Evolutionary conservation across 352 stramenopile species (phyloP).

Genomic region (Phytophthora quininea): DNA sequence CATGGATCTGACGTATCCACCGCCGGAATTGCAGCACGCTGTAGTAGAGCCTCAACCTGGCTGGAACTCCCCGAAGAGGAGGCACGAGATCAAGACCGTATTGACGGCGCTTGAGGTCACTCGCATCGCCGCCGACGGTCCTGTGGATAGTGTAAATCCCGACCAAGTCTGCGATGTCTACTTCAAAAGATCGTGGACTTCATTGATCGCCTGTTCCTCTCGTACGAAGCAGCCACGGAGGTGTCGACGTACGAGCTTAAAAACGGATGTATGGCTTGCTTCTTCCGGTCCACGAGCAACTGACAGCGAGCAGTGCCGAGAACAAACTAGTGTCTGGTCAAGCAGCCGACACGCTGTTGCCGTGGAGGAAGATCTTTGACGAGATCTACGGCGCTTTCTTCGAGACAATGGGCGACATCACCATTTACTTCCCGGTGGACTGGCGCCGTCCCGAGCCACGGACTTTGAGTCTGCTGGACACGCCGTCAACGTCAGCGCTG

Average conservation of each 20-base stretch:
- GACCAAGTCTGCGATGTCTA: constrained; percentile 57
- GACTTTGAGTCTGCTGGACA: constrained; percentile 21
- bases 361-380: constrained; percentile 64
- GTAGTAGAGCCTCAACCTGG: constrained; percentile 33
- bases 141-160: constrained; percentile 15
- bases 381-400: constrained; percentile 70
- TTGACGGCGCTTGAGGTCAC: constrained; percentile 40
- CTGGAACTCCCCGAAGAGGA: constrained; percentile 48
- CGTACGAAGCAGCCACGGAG: constrained; percentile 16
- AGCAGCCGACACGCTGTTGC: constrained; percentile 37
- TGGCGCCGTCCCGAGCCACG: constrained; percentile 24
- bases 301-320: constrained; percentile 18
- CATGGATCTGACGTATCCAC: constrained; percentile 32
- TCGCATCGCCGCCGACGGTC: constrained; percentile 21
- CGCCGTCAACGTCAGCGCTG: not conserved
- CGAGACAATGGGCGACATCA: constrained; percentile 57
- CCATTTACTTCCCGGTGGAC: constrained; percentile 46
- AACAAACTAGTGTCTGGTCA: constrained; percentile 16
- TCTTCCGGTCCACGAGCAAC: constrained; percentile 54
- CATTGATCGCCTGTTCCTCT: constrained; percentile 61
- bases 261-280: constrained; percentile 56
- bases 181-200: constrained; percentile 62
- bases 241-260: constrained; percentile 75
- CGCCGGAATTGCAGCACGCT: constrained; percentile 56
- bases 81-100: constrained; percentile 31